Base-by-base conservation (phyloP, 2,329 filamentous ascomycete genomes). In the Claviceps sp. region DNA sequence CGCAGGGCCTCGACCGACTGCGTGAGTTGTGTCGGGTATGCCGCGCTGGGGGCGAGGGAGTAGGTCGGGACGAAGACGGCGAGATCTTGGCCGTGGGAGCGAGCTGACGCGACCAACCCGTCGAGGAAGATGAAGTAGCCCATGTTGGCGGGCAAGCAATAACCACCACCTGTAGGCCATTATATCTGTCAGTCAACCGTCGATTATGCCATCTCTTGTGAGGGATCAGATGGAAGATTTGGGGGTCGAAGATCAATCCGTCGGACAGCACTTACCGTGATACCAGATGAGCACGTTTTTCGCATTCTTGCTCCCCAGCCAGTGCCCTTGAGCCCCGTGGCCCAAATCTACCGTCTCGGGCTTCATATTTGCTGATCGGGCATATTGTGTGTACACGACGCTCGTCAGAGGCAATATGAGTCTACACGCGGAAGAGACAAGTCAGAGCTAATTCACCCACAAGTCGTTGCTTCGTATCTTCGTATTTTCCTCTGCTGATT, bases 281-380 rank as follows among this genome's bases (percentile, higher is more conserved):
- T 55, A 60, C 58, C 58, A 60, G 26, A 60, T 55, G 14, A 60
- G 44, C 3, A 60, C 58, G 5, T 57, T 56, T 24, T 54, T 53
- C 4, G 58, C 57, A 43, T 56, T 46, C 39, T 54, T 56, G 48
- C 54, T 50, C 3, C 58, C 58, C 7, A 60, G 50, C 58, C 58
- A 60, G 52, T 60, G 58, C 3, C 56, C 58, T 42, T 55, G 46
- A 0, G 54, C 56, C 5, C 57, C 57, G 42, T 58, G 26, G 1
- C 43, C 52, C 19, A 59, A 44, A 38, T 56, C 56, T 11, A 60
- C 58, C 14, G 56, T 59, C 26, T 57, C 49, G 2, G 56, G 48
- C 45, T 48, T 34, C 5, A 57, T 48, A 3, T 51, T 52, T 2
- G 47, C 49, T 4, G 56, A 43, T 16, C 56, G 52, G 13, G 55